Conservation (phyloP, 140 eudicot genomes). For the Bidens hawaiensis region DNA sequence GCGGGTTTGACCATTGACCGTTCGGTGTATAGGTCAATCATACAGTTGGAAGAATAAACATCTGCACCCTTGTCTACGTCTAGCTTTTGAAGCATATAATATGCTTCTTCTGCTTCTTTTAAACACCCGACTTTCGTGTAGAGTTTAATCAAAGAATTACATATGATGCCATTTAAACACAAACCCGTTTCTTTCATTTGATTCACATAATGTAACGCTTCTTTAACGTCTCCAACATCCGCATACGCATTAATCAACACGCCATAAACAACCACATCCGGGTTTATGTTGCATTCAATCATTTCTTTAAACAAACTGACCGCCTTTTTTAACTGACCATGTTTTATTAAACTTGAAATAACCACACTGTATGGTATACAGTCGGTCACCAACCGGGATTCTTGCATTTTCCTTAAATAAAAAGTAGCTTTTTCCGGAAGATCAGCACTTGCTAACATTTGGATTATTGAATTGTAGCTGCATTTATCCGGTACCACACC, state of each 20-base stretch:
- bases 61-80: constrained; percentile 48
- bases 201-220: constrained; percentile 46
- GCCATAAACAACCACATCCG: constrained; percentile 83
- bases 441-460: constrained; percentile 67
- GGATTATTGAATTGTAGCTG: constrained; percentile 69
- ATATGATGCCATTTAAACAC: constrained; percentile 51
- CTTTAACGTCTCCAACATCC: constrained; percentile 64
- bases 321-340: constrained; percentile 53
- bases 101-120: constrained; percentile 65
- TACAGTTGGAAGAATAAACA: constrained; percentile 66
- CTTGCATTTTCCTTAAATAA: constrained; percentile 67
- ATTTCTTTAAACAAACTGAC: constrained; percentile 54
- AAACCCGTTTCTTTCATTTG: constrained; percentile 53
- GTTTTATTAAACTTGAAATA: constrained; percentile 66
- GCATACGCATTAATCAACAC: constrained; percentile 82
- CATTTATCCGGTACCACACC: constrained; percentile 66
- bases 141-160: constrained; percentile 70
- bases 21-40: constrained; percentile 75
- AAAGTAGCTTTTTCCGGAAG: constrained; percentile 45
- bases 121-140: constrained; percentile 79
- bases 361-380: constrained; percentile 76
- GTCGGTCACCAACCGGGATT: constrained; percentile 48
- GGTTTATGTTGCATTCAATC: constrained; percentile 45
- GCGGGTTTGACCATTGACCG: constrained; percentile 73
- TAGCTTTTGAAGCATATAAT: constrained; percentile 40